These are phyloP conservation scores for Ichthyophthirius multifiliis DNA, from an alignment of 169 alveolate species.

Conservation along the genomic window DNA sequence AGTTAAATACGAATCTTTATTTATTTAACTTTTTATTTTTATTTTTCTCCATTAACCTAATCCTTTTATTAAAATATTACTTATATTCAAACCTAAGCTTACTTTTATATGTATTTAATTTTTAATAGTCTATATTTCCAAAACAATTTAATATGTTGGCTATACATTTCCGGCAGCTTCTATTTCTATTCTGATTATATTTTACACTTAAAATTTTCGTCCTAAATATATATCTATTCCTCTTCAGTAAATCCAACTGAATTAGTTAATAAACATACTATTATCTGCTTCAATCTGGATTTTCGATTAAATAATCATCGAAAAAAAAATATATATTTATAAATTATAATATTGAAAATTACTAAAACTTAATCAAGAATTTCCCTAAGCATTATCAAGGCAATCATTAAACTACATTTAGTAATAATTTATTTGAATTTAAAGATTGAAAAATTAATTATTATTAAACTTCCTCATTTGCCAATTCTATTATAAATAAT, in stretches of 20 bases:
- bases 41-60: background rate
- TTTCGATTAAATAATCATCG: too few relatives aligned
- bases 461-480: background rate
- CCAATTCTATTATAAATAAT: background rate
- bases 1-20: background rate
- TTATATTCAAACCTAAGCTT: background rate
- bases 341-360: too few relatives aligned
- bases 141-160: too few relatives aligned
- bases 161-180: background rate
- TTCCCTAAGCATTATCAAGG: background rate
- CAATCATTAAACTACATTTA: background rate
- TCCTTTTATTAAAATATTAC: background rate
- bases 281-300: background rate
- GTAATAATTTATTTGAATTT: background rate
- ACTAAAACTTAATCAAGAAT: too few relatives aligned
- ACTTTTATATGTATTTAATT: too few relatives aligned
- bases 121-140: too few relatives aligned
- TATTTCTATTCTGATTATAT: background rate
- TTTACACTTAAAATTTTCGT: background rate
- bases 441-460: background rate
- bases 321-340: too few relatives aligned
- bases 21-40: background rate
- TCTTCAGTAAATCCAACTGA: background rate
- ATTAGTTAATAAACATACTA: background rate
- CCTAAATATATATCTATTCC: background rate